These are phyloP conservation scores for Aspergillus viridinutans DNA, from an alignment of 2,329 filamentous ascomycete genomes.

Conservation along the genomic window DNA sequence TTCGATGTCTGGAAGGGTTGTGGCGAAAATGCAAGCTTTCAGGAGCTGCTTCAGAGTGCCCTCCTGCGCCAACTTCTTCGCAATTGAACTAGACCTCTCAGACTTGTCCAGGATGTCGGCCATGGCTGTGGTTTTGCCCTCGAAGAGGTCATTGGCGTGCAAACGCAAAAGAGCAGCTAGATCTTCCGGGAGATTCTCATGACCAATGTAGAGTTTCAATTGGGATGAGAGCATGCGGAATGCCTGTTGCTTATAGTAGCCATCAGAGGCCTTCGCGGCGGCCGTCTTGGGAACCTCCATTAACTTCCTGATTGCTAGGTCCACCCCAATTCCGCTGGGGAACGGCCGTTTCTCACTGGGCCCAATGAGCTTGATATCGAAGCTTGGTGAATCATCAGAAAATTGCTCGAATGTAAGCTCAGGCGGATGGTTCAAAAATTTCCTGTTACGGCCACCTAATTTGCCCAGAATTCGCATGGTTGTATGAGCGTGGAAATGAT, in stretches of 20 bases:
- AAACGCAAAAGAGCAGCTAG: conserved; percentile 78
- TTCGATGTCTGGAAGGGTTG: conserved; percentile 75
- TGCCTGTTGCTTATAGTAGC: conserved; percentile 89
- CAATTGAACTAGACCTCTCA: conserved; percentile 75
- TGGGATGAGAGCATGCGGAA: conserved; percentile 83
- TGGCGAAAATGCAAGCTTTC: conserved; percentile 82
- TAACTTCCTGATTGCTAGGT: conserved; percentile 82
- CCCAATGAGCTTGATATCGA: conserved; percentile 84
- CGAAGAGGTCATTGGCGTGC: conserved; percentile 79
- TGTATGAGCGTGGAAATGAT: conserved; percentile 95
- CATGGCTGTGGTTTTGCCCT: conserved; percentile 67
- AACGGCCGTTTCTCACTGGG: conserved; percentile 87
- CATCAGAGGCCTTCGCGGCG: conserved; percentile 60
- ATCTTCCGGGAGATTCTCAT: conserved; percentile 84
- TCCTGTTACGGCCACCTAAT: conserved; percentile 88
- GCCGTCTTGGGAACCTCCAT: conserved; percentile 69
- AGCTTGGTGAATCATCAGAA: conserved; percentile 80
- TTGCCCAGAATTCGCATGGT: conserved; percentile 97
- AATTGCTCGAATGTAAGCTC: conserved; percentile 79
- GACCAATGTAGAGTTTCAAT: conserved; percentile 83
- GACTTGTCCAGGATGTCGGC: conserved; percentile 66
- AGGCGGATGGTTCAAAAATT: conserved; percentile 87
- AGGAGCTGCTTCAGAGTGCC: conserved; percentile 76
- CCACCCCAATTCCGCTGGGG: conserved; percentile 78
- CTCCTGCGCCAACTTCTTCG: conserved; percentile 84